Conservation (phyloP, 2,329 filamentous ascomycete species). For the Emmonsiellopsis sp. region DNA sequence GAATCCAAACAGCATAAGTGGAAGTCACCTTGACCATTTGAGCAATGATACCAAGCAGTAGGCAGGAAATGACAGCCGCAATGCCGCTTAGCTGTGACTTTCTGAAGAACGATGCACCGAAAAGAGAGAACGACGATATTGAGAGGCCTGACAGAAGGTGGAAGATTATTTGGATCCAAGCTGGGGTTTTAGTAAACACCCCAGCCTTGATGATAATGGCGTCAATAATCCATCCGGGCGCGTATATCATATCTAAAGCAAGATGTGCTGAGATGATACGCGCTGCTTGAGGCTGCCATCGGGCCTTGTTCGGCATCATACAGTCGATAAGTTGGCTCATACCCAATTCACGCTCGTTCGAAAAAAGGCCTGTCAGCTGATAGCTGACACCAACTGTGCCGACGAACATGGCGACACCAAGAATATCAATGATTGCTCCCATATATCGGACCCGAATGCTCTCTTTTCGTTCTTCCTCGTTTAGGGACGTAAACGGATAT, state of each 20-base stretch:
- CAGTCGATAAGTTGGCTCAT: conserved; percentile 84
- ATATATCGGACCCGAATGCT: conserved; percentile 63
- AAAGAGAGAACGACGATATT: conserved; percentile 68
- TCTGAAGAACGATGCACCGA: conserved; percentile 75
- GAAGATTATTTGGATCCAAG: conserved; percentile 61
- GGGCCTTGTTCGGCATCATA: conserved; percentile 70
- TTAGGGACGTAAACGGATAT: conserved; percentile 68
- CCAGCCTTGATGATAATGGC: conserved; percentile 54
- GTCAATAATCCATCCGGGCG: conserved; percentile 74
- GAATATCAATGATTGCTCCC: conserved; percentile 61
- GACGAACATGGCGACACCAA: conserved; percentile 71
- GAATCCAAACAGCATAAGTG: conserved; percentile 51
- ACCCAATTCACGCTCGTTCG: conserved; percentile 73
- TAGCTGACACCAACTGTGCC: conserved; percentile 75
- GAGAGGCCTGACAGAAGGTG: conserved; percentile 69
- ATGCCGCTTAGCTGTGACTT: conserved; percentile 84
- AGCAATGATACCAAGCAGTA: conserved; percentile 71
- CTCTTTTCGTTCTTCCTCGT: conserved; percentile 55
- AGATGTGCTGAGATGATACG: conserved; percentile 72
- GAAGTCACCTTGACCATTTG: conserved; percentile 58
- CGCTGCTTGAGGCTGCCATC: conserved; percentile 69
- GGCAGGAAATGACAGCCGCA: conserved; percentile 59
- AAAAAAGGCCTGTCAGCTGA: conserved; percentile 77
- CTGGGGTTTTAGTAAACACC: conserved; percentile 57
- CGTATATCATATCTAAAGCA: conserved; percentile 64